Base-by-base conservation (phyloP, 2,329 filamentous ascomycete genomes). In the Cercospora sp. region DNA sequence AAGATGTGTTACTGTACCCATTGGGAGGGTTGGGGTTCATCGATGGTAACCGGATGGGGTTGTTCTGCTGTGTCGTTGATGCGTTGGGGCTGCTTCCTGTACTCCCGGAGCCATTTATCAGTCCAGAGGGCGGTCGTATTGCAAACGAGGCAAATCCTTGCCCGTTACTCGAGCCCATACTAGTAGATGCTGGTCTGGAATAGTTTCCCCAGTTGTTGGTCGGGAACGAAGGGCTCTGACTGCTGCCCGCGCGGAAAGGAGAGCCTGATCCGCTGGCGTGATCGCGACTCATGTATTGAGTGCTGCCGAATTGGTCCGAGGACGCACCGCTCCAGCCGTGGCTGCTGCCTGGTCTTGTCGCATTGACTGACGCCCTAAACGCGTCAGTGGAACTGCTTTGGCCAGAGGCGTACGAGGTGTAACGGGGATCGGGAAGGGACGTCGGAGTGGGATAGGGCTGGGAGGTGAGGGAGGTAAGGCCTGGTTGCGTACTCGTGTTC, bases 351-450 rank as follows among this genome's bases (percentile, higher is more conserved):
- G 69, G 68, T 68, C 69, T 70, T 45, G 66, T 45, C 63, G 68
- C 42, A 64, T 71, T 74, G 63, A 68, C 68, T 64, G 68, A 65
- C 70, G 69, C 69, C 63, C 73, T 71, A 69, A 68, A 74, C 63
- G 68, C 68, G 69, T 74, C 73, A 72, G 72, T 65, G 65, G 53
- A 60, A 60, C 70, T 68, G 42, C 63, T 64, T 63, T 64, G 65
- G 59, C 60, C 64, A 33, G 62, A 63, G 36, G 66, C 30, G 51
- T 68, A 45, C 57, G 66, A 69, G n/a, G 63, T 61, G 42, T 69
- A 67, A 31, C 72, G 71, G 60, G 69, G 69, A 69, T 73, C 70
- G 51, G 72, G 71, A 42, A 75, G 62, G 65, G 73, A 71, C 61
- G 67, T 69, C 36, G 73, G 73, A 62, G 68, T 74, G 69, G 62